Evolutionary conservation across 2,329 filamentous ascomycete genomes (phyloP).

Genomic region (Aspergillus fumigatus): DNA sequence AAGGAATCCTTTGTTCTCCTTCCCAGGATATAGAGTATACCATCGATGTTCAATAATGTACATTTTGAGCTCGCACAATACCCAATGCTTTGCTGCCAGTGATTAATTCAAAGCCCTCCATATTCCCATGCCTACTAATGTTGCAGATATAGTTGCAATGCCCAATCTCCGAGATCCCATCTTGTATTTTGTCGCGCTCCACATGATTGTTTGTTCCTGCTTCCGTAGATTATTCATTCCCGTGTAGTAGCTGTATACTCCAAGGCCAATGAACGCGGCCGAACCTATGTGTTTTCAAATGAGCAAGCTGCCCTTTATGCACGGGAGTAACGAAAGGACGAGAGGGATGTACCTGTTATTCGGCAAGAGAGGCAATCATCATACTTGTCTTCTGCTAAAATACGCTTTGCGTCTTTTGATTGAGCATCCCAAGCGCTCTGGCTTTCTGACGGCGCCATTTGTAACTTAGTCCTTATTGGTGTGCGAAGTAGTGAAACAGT

Average conservation of each 20-base stretch:
- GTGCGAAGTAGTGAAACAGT: background rate
- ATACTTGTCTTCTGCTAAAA: slow-evolving; percentile 39
- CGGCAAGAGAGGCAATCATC: slow-evolving; percentile 68
- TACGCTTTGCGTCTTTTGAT: slow-evolving; percentile 58
- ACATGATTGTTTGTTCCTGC: slow-evolving; percentile 58
- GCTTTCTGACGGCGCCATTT: slow-evolving; percentile 46
- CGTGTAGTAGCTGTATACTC: slow-evolving; percentile 71
- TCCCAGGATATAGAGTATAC: background rate
- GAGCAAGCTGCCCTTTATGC: slow-evolving; percentile 1
- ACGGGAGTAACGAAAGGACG: background rate
- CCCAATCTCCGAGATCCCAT: slow-evolving; percentile 66
- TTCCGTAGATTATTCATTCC: slow-evolving; percentile 67
- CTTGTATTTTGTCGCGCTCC: slow-evolving; percentile 66
- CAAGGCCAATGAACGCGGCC: slow-evolving; percentile 69
- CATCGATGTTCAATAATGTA: background rate
- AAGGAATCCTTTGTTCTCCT: background rate
- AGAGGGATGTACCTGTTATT: slow-evolving; percentile 57
- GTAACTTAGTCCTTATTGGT: background rate
- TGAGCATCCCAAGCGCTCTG: slow-evolving; percentile 47
- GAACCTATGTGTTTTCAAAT: slow-evolving; percentile 52
- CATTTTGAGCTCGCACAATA: background rate
- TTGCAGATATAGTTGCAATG: slow-evolving; percentile 63
- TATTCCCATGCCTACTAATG: slow-evolving; percentile 64
- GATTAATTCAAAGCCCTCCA: slow-evolving; percentile 60
- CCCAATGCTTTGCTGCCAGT: background rate